Base-by-base conservation (phyloP, 495 filamentous ascomycete species). In the Penicillium ucsense region DNA sequence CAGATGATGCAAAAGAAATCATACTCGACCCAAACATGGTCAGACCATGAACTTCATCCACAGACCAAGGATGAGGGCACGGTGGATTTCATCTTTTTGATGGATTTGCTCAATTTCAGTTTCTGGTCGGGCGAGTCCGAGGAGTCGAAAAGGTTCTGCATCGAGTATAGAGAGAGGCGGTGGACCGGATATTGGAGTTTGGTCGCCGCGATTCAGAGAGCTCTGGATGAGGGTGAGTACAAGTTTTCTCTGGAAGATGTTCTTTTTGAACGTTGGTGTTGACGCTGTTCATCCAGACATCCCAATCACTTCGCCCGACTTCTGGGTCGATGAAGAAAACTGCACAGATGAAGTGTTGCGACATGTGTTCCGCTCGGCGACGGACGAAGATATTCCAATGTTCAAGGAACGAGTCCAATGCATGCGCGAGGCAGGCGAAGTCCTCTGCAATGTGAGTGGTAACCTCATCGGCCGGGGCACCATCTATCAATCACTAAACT, bases 161-260 rank as follows among this genome's bases (percentile, higher is more conserved):
- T 97, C 5, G 81, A 84, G 37, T 97, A 95, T 61, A 76, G 75
- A 20, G 89, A 81, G 30, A 83, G 80, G 65, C 78, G 65, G 45
- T 95, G 87, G 85, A 95, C 89, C 3, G 92, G 92, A 30, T 98
- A 98, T 58, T 95, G 87, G 85, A 95, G 89, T 61, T 67, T 98
- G 46, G 86, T 96, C 30, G 92, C 94, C 38, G 78, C 81, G 12
- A 61, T 99, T 57, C 84, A 86, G 61, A 75, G 94, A 56, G 92
- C 89, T 7, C 65, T 96, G 38, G 92, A 97, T 48, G 91, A 97
- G 74, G 85, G 87, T 84, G 55, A 51, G 71, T 8, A 20, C 20
- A 20, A 20, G 2, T 20, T 20, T 20, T 20, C 20, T 20, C 20
- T 20, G 20, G 20, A 20, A 20, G 8, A 8, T 11, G 38, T n/a